Percentiles rank a stretch among this genome's conserved stretches.
phyloP scores from a whole-genome alignment of 345 rosid species.

The Citrus australasica region DNA sequence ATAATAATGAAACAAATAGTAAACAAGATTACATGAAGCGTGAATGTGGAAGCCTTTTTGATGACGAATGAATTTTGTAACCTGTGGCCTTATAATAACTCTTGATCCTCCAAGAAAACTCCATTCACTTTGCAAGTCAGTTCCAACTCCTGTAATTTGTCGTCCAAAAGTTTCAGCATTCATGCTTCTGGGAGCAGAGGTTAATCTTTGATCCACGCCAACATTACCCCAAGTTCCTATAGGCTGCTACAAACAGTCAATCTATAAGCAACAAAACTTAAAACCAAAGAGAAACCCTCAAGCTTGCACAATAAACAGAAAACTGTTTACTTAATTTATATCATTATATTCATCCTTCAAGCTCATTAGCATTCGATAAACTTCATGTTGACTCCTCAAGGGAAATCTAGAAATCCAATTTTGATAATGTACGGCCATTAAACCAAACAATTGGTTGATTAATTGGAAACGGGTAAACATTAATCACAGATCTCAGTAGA shows the following conservation, averaged over 20 bases:
- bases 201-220: constrained; percentile 21
- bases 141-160: constrained; percentile 23
- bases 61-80: constrained; percentile 13
- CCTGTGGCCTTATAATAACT: constrained; percentile 26
- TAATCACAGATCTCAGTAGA: neutral
- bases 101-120: constrained; percentile 64
- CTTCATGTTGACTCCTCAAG: neutral
- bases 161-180: constrained; percentile 23
- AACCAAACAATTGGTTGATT: neutral
- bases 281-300: constrained; percentile 10
- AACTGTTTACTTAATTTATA: neutral
- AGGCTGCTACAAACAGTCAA: constrained; percentile 30
- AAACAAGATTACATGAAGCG: constrained; percentile 72
- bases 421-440: neutral
- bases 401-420: neutral
- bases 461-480: neutral
- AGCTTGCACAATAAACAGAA: neutral
- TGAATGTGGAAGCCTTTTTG: constrained; percentile 35
- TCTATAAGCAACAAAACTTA: constrained; percentile 25
- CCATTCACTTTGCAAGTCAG: constrained; percentile 33
- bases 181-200: constrained; percentile 25
- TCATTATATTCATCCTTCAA: neutral
- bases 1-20: neutral
- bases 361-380: neutral
- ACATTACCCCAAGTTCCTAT: constrained; percentile 18